A percentile compares a stretch with the other conserved stretches of the same genome.
phyloP scores from a whole-genome alignment of 2,329 filamentous ascomycete genomes.

The Fonsecaea nubica region DNA sequence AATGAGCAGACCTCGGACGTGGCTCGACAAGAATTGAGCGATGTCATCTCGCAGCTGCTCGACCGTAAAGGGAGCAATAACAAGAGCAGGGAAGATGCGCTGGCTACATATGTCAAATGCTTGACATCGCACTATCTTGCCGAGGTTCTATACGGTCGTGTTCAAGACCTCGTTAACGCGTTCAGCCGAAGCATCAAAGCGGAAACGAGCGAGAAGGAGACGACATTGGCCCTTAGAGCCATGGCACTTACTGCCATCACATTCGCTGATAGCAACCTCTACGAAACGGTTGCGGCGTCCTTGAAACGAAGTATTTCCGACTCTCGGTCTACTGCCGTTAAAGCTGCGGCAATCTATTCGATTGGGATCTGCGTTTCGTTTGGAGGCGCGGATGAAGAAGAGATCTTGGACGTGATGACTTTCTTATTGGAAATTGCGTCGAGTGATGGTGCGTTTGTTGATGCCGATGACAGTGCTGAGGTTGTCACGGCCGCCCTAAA shows the following conservation, averaged over 20 bases:
- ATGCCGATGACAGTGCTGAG: slow-evolving; percentile 71
- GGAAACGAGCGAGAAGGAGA: slow-evolving; percentile 72
- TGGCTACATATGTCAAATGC: slow-evolving; percentile 68
- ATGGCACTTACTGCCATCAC: slow-evolving; percentile 74
- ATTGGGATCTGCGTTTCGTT: slow-evolving; percentile 76
- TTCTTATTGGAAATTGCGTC: slow-evolving; percentile 79
- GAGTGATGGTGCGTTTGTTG: slow-evolving; percentile 75
- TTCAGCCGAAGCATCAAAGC: slow-evolving; percentile 74
- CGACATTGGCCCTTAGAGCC: slow-evolving; percentile 72
- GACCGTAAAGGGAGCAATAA: slow-evolving; percentile 79
- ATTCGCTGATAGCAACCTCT: slow-evolving; percentile 68
- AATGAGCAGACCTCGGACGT: slow-evolving; percentile 58
- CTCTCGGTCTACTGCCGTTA: slow-evolving; percentile 68
- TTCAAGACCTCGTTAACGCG: slow-evolving; percentile 67
- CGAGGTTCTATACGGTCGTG: slow-evolving; percentile 64
- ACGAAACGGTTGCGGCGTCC: slow-evolving; percentile 64
- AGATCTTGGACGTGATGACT: slow-evolving; percentile 73
- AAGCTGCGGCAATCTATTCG: slow-evolving; percentile 74
- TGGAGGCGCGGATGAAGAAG: slow-evolving; percentile 73
- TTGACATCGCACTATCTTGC: slow-evolving; percentile 72
- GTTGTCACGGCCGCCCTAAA: slow-evolving; percentile 77
- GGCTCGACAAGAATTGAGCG: slow-evolving; percentile 68
- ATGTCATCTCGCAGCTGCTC: slow-evolving; percentile 73
- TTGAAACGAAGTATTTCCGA: slow-evolving; percentile 71
- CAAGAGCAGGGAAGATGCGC: slow-evolving; percentile 70